Base-by-base conservation (phyloP, 208 protist genomes). In the Trypanosoma theileri region DNA sequence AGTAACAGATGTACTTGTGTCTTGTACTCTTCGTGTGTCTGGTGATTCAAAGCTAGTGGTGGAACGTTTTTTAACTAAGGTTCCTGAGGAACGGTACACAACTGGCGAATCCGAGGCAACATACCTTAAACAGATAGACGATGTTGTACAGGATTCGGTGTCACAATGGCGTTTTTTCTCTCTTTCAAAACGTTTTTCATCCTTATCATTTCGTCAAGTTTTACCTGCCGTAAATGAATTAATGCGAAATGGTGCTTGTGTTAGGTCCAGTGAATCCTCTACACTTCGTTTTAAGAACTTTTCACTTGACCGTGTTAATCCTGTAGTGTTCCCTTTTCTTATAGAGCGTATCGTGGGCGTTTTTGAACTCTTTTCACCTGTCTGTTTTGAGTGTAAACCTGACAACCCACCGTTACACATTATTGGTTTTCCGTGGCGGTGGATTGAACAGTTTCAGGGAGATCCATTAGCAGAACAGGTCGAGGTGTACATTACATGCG, bases 1-100 rank as follows among this genome's bases (percentile, higher is more conserved):
- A 1, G 26, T 82, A n/a, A 93, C 86, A 24, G 91, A 96, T 74
- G 83, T 93, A 22, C 76, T 96, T 50, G 88, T 92, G 3, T 96
- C 91, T 12, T 96, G 91, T 69, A 74, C 79, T 10, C 64, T 96
- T 40, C 64, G 67, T 54, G 61, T 87, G 6, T 40, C 64, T 51
- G 55, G 46, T 31, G 59, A 24, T 11, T 56, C 66, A 26, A 50
- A 58, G 9, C 69, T 96, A 40, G 56, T 84, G 19, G 56, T 93
- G 0, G 76, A 92, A 50, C 82, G 80, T 17, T 96, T 85, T 75
- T 58, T 85, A 3, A 92, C 86, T 7, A 86, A 86, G 51, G 75
- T 89, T 10, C 87, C 90, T 21, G 72, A 75, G 11, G 82, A 93
- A 70, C 79, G 86, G 0, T 88, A 91, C 69, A 84, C 79, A 41